Percentiles rank a stretch among this genome's conserved stretches.
These are phyloP conservation scores for Tylopilus felleus DNA, from an alignment of 768 basidiomycete genomes.

Conservation along the genomic window DNA sequence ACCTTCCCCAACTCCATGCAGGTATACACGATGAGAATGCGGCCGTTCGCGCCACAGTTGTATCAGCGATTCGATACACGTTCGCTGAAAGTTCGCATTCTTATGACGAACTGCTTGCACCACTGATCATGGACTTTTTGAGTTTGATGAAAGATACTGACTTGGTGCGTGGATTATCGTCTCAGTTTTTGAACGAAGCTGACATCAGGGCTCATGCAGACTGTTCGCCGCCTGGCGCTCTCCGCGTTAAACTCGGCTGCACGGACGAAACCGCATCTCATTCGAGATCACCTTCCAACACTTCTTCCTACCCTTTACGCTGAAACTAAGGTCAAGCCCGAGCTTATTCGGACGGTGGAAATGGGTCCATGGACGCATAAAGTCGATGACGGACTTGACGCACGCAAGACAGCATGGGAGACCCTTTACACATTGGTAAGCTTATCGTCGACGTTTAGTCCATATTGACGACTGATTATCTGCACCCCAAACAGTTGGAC, in stretches of 20 bases:
- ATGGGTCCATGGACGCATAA: constrained; percentile 98
- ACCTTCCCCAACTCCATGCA: constrained; percentile 88
- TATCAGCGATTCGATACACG: constrained; percentile 87
- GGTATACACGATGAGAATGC: constrained; percentile 67
- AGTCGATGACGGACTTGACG: constrained; percentile 94
- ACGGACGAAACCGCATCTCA: constrained; percentile 88
- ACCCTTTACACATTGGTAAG: constrained; percentile 92
- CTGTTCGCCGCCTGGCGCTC: constrained; percentile 84
- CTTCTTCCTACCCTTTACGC: constrained; percentile 83
- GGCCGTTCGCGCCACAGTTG: constrained; percentile 79
- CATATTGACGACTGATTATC: background rate
- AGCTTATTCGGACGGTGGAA: constrained; percentile 84
- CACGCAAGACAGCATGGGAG: constrained; percentile 96
- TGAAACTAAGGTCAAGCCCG: constrained; percentile 76
- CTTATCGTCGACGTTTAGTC: background rate
- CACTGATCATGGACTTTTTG: constrained; percentile 87
- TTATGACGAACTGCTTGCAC: constrained; percentile 89
- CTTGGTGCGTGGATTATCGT: constrained; percentile 50
- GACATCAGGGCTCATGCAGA: constrained; percentile 42
- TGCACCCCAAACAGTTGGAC: constrained; percentile 56
- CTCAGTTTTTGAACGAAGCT: background rate
- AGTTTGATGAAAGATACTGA: constrained; percentile 87
- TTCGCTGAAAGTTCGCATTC: constrained; percentile 83
- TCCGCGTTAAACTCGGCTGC: constrained; percentile 93
- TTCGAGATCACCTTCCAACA: constrained; percentile 74